Percentiles rank a stretch among this genome's conserved stretches.
Evolutionary conservation across 1,139 yeast genomes (phyloP).

Genomic region (Zygosaccharomyces pseudobailii): DNA sequence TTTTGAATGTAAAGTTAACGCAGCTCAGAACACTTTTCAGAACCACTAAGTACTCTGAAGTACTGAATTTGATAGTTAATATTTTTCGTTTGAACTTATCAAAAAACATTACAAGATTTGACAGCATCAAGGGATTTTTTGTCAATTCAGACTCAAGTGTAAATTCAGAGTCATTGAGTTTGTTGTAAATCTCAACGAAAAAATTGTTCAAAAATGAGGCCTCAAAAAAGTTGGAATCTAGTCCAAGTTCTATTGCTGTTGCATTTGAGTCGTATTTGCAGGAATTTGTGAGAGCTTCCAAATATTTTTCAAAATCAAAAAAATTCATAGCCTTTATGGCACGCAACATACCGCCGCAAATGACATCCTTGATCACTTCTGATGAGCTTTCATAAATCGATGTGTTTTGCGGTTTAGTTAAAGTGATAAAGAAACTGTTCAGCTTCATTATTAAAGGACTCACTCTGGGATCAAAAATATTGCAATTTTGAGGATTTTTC

Average conservation of each 20-base stretch:
- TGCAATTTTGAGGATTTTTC: slow-evolving; percentile 17
- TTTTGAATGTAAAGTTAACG: slow-evolving; percentile 24
- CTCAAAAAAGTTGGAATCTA: slow-evolving; percentile 10
- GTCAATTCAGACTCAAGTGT: slow-evolving; percentile 9
- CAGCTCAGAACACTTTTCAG: slow-evolving; percentile 19
- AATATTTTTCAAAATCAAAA: slow-evolving; percentile 22
- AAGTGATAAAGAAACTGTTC: slow-evolving; percentile 28
- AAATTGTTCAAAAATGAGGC: slow-evolving; percentile 10
- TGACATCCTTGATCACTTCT: slow-evolving; percentile 17
- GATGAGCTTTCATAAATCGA: slow-evolving; percentile 26
- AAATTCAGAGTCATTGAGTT: slow-evolving; percentile 6
- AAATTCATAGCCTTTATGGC: slow-evolving; percentile 23
- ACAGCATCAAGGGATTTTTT: slow-evolving; percentile 13
- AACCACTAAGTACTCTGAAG: slow-evolving; percentile 8
- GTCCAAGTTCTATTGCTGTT: not conserved
- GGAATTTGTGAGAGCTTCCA: slow-evolving; percentile 12
- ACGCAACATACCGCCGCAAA: slow-evolving; percentile 22
- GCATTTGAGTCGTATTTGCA: slow-evolving; percentile 6
- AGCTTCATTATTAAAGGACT: slow-evolving; percentile 20
- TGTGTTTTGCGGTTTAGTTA: slow-evolving; percentile 32
- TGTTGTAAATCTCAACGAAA: slow-evolving; percentile 10
- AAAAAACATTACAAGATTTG: slow-evolving; percentile 16
- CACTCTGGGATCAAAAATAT: slow-evolving; percentile 19
- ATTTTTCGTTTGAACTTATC: slow-evolving; percentile 7
- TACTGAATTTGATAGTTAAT: slow-evolving; percentile 2